A percentile compares a stretch with the other conserved stretches of the same genome.
Evolutionary conservation across 768 basidiomycete species (phyloP).

Genomic region (Lyophyllum decastes): DNA sequence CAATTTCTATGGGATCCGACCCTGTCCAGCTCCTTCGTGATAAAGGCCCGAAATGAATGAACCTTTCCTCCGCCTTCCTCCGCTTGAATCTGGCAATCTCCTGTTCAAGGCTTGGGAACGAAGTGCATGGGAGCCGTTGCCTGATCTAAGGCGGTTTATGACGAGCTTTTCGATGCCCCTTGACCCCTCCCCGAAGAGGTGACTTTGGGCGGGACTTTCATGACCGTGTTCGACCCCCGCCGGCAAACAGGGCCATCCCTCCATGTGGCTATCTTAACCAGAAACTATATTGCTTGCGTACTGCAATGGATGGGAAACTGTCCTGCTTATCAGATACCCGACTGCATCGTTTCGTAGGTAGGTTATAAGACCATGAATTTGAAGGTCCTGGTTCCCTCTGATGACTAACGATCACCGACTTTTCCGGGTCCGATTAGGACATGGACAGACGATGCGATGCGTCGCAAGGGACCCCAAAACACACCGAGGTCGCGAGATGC

Average conservation of each 20-base stretch:
- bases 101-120: not conserved
- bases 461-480: not conserved
- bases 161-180: not conserved
- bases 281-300: not conserved
- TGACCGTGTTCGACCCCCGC: not conserved
- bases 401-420: constrained; percentile 2
- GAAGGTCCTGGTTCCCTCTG: too few relatives aligned
- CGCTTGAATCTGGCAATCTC: constrained; percentile 5
- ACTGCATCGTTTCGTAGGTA: not conserved
- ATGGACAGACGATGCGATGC: not conserved
- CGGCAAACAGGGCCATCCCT: not conserved
- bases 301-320: not conserved
- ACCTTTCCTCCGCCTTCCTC: not conserved
- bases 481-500: not conserved
- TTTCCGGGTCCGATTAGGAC: constrained; percentile 2
- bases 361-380: too few relatives aligned
- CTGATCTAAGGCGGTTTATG: constrained; percentile 2
- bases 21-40: not conserved
- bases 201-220: not conserved
- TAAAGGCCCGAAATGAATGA: too few relatives aligned
- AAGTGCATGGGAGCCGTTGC: constrained; percentile 17
- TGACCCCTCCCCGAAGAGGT: not conserved
- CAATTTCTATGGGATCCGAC: not conserved
- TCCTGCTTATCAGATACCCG: not conserved
- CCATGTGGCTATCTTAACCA: not conserved